Evolutionary conservation across 495 filamentous ascomycete genomes (phyloP), one percentile per base, ranked within the genome.

Genomic region (Tirmania nivea): DNA sequence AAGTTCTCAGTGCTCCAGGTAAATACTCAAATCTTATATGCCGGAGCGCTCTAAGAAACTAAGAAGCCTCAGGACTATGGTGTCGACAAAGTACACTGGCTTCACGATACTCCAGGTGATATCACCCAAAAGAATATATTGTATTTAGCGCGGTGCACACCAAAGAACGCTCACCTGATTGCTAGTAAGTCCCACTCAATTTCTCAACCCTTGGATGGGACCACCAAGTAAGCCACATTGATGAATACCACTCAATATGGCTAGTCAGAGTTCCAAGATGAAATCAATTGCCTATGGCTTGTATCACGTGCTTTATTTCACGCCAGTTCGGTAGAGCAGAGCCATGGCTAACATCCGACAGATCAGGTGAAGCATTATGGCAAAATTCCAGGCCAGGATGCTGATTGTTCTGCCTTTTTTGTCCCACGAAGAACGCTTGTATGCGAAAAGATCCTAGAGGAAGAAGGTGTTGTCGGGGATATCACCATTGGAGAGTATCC

Each of bases 111-210:
- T 69, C 80, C 81, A 57, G 34, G 72, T 49, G 92, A 96, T 66
- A 79, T 81, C 48, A 86, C 81, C 56, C 92, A 96, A 70, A 80
- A 84, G 64, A 96, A 95, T 76, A 79, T 99, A 54, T 78, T 96
- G 55, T 96, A 94, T 69, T 73, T 96, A 52, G 83, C 81, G 12
- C 76, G 86, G 59, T 88, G 86, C 61, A 89, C 83, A 63, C 76
- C 82, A 56, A 79, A 73, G 59, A 80, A 88, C 59, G 81, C 85
- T 51, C 78, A 81, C 61, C 72, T 77, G 50, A 86, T 95, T 67
- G 86, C 89, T 70, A 83, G 92, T 99, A 79, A 69, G 86, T 76
- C 25, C 36, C 36, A 49, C 51, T 36, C 10, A 25, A 49, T 37
- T 34, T 36, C 37, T 35, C 20, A 10, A 49, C 39, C 36, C 9